Percentiles rank a stretch among this genome's conserved stretches.
Conservation (phyloP, 495 filamentous ascomycete species). For the Aspergillus panamensis region DNA sequence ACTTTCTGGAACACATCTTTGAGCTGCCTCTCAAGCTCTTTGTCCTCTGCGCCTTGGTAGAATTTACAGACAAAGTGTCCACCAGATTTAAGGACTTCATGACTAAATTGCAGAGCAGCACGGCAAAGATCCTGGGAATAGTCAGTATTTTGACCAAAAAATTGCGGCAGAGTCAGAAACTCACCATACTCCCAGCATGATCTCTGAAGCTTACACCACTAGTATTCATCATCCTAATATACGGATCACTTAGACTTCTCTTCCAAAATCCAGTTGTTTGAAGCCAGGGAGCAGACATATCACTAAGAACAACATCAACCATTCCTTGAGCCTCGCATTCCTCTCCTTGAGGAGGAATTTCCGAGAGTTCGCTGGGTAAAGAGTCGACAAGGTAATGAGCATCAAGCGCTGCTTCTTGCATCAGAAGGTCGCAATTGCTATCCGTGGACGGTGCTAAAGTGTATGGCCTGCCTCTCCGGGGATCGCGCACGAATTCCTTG, state of each 20-base stretch:
- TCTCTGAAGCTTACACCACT: slow-evolving; percentile 82
- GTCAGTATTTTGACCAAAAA: not conserved
- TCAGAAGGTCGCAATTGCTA: slow-evolving; percentile 5
- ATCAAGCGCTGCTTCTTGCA: slow-evolving; percentile 9
- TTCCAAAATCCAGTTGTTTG: slow-evolving; percentile 73
- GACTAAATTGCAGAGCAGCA: slow-evolving; percentile 77
- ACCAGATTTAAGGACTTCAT: slow-evolving; percentile 73
- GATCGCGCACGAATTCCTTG: slow-evolving; percentile 67
- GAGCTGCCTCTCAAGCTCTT: slow-evolving; percentile 65
- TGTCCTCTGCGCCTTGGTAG: slow-evolving; percentile 87
- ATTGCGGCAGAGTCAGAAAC: slow-evolving; percentile 23
- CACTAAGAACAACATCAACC: slow-evolving; percentile 93
- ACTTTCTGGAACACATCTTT: slow-evolving; percentile 74
- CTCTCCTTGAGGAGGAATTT: not conserved
- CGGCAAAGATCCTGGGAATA: slow-evolving; percentile 70
- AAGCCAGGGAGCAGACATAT: slow-evolving; percentile 97
- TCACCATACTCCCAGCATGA: slow-evolving; percentile 93
- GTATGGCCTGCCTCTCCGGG: slow-evolving; percentile 53
- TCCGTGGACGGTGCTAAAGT: slow-evolving; percentile 12
- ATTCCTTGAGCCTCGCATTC: slow-evolving; percentile 39
- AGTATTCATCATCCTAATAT: slow-evolving; percentile 98
- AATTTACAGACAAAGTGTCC: slow-evolving; percentile 97
- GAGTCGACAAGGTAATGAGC: not conserved
- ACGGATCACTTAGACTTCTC: slow-evolving; percentile 86
- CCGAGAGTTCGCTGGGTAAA: not conserved